Base-by-base conservation (phyloP, 768 basidiomycete species). In the Leccinellum rugosiceps region DNA sequence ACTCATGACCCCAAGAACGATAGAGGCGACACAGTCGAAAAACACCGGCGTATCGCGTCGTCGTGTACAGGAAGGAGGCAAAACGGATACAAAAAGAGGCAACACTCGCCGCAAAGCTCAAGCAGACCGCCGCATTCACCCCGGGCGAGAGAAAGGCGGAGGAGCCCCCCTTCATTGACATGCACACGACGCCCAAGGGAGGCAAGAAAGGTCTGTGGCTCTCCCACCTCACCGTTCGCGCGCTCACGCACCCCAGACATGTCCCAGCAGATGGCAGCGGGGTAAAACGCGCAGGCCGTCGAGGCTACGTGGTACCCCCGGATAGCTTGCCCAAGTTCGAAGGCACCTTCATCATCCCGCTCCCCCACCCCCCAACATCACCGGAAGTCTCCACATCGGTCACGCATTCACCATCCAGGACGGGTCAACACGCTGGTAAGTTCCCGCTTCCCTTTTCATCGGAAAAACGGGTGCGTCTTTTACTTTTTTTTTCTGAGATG, bases 361-460 rank as follows among this genome's bases (percentile, higher is more conserved):
- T 85, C 0, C 96, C 97, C 25, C 96, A n/a, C n/a, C 95, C 4
- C 97, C 97, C 3, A 98, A 98, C 66, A 94, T 99, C 61, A 99
- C 97, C 0, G 95, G 97, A 6, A 88, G 84, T 58, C 77, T 98
- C 56, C 95, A 98, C 67, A 94, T 97, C 57, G 96, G 96, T 3
- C 97, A 99, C 64, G 96, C 87, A 3, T 78, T 99, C 54, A 96
- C 95, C 1, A 88, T 99, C 58, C 94, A 98, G 67, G 97, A 99
- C 69, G 75, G 84, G 1, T 74, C 98, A 59, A 78, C 94, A 50
- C 84, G 97, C 68, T 99, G 96, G 94, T 88, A 31, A 61, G 84
- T 13, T 13, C 4, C 56, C n/a, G n/a, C 17, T 19, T n/a, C 3
- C 34, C 10, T 52, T n/a, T 35, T 8, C 8, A 8, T 17, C 6